A percentile compares a stretch with the other conserved stretches of the same genome.
phyloP scores from a whole-genome alignment of 1,139 yeast genomes.

The Yamadazyma friedrichii region DNA sequence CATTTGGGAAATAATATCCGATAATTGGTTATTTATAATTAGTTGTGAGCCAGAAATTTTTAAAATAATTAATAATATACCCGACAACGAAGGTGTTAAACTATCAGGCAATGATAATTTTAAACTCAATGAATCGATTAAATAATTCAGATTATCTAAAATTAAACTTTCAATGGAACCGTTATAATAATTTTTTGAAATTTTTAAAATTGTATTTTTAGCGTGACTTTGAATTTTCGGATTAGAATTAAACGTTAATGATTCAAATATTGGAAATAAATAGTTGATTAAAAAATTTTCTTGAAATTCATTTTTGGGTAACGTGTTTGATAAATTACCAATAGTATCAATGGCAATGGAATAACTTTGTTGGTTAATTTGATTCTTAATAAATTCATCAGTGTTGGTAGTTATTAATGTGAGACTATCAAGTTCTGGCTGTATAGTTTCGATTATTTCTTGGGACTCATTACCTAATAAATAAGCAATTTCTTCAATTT shows the following conservation, averaged over 20 bases:
- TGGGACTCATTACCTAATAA: conserved; percentile 20
- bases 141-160: conserved; percentile 71
- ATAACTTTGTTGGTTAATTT: conserved; percentile 23
- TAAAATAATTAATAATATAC: conserved; percentile 64
- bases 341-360: conserved; percentile 33
- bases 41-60: conserved; percentile 68
- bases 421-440: conserved; percentile 9
- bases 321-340: conserved; percentile 22
- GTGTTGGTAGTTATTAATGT: conserved; percentile 10
- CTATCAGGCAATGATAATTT: conserved; percentile 61
- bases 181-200: conserved; percentile 56
- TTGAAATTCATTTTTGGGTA: conserved; percentile 29
- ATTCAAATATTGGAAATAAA: conserved; percentile 34
- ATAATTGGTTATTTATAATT: conserved; percentile 54
- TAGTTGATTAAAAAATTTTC: conserved; percentile 32
- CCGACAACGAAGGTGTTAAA: conserved; percentile 72
- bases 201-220: conserved; percentile 21
- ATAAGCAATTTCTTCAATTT: conserved; percentile 16
- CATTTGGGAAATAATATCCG: conserved; percentile 70
- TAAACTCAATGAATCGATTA: conserved; percentile 72
- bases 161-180: conserved; percentile 58
- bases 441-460: conserved; percentile 18
- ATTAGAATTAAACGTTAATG: conserved; percentile 28
- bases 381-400: conserved; percentile 18
- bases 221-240: conserved; percentile 34